Percentiles rank a stretch among this genome's conserved stretches.
Evolutionary conservation across 768 basidiomycete species (phyloP).

Genomic region (Plicaturopsis crispa): DNA sequence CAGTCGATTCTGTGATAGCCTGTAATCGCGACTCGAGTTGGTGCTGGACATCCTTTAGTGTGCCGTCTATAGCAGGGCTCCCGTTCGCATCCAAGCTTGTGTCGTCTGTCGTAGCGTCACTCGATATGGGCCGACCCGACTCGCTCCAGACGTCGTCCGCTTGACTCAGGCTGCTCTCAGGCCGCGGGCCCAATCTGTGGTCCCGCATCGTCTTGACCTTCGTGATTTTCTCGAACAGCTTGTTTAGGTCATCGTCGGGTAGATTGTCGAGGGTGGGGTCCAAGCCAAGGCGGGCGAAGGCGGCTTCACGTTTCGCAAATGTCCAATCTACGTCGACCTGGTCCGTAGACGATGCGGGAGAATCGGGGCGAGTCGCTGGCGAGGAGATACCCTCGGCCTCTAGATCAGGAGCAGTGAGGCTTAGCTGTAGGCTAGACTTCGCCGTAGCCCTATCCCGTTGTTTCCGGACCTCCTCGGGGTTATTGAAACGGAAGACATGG

Average conservation of each 20-base stretch:
- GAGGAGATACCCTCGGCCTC: conserved; percentile 38
- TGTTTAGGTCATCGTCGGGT: conserved; percentile 91
- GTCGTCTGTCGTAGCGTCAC: conserved; percentile 79
- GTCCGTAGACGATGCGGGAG: conserved; percentile 60
- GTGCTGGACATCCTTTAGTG: conserved; percentile 63
- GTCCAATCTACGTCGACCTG: conserved; percentile 88
- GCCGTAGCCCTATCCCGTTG: conserved; percentile 76
- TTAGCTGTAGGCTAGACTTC: conserved; percentile 62
- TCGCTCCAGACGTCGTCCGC: conserved; percentile 89
- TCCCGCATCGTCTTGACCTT: conserved; percentile 86
- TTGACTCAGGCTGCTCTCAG: conserved; percentile 84
- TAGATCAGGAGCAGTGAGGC: conserved; percentile 58
- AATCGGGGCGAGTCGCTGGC: conserved; percentile 68
- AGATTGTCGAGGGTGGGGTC: conserved; percentile 89
- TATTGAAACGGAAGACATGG: conserved; percentile 96
- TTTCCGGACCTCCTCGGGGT: conserved; percentile 91
- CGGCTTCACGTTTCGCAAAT: conserved; percentile 94
- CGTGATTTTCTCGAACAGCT: conserved; percentile 89
- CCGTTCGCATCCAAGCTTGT: conserved; percentile 68
- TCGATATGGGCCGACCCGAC: conserved; percentile 69
- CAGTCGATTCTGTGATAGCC: conserved; percentile 54
- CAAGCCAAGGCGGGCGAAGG: conserved; percentile 75
- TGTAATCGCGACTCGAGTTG: conserved; percentile 66
- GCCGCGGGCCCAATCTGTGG: conserved; percentile 47
- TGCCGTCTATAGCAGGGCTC: conserved; percentile 61